Evolutionary conservation across 202 grass and related monocot species (phyloP), one percentile per base, ranked within the genome.

Genomic region (Schoenoplectus tabernaemontani): DNA sequence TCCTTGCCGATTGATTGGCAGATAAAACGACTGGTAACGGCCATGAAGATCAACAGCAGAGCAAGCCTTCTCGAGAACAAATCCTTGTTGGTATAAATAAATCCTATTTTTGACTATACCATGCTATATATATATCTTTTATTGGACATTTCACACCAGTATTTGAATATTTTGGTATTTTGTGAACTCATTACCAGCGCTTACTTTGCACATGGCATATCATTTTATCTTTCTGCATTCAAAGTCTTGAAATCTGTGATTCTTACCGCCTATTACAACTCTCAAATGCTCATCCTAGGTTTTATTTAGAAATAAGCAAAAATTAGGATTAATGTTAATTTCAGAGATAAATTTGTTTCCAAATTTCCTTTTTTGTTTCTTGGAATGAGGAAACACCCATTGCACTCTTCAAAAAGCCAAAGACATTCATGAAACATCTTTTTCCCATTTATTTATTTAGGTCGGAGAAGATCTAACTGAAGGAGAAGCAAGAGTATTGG

Each of bases 21-120:
- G 78, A 90, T 94, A 66, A 89, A 48, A 78, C 89, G 87, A 79
- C 22, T 97, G 50, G 86, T 92, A 76, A 87, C 64, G 58, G 86
- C 95, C 61, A 97, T 97, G 95, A 97, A 94, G 81, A 78, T 97
- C 72, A 86, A 83, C 80, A 90, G 94, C 70, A 86, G 94, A 82
- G 88, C 86, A 60, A 87, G 87, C 80, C 87, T 97, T 65, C 91
- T 97, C 43, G 94, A 94, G 84, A 90, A 97, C 67, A 93, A 78
- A 78, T 84, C 86, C 43, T 84, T 97, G 32, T 32, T 92, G 82
- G 94, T 94, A 92, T 84, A 85, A 19, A 53, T 26, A 70, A 16
- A 38, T 36, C 67, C 12, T 82, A 73, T 15, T 34, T 33, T 11
- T 38, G 2, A 77, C 78, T 57, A 20, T 5, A 66, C 47, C 76